These are phyloP conservation scores for Candida ulmi DNA, from an alignment of 805 yeast species.

Conservation along the genomic window DNA sequence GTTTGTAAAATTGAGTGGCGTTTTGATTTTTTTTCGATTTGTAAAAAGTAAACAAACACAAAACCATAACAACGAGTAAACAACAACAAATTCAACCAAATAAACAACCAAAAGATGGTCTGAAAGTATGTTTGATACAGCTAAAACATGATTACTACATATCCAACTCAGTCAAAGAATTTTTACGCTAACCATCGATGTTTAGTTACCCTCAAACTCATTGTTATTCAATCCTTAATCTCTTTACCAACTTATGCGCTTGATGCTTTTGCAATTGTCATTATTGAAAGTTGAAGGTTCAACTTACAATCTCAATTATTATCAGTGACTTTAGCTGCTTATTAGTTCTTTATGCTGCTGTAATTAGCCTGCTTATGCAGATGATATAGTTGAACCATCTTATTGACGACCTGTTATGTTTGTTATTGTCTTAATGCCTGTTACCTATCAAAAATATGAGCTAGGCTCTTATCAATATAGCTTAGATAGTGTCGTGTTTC, in stretches of 20 bases:
- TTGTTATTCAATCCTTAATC: conserved; percentile 42
- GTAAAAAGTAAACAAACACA: too few relatives aligned
- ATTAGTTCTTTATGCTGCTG: conserved; percentile 19
- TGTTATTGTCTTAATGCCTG: conserved; percentile 33
- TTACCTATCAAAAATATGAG: conserved; percentile 4
- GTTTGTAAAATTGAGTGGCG: too few relatives aligned
- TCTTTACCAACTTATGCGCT: conserved; percentile 45
- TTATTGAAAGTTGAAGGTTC: conserved; percentile 48
- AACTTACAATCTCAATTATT: conserved; percentile 5
- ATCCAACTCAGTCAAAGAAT: too few relatives aligned
- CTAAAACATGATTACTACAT: too few relatives aligned
- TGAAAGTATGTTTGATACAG: too few relatives aligned
- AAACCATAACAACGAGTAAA: too few relatives aligned
- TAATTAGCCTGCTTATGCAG: conserved; percentile 30
- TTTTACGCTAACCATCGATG: too few relatives aligned
- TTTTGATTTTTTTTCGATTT: too few relatives aligned
- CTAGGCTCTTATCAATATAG: conserved; percentile 6
- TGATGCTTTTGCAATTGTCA: conserved; percentile 46
- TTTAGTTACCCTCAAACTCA: conserved; percentile 33
- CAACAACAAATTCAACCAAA: too few relatives aligned
- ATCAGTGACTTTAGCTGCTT: conserved; percentile 45
- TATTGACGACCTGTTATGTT: conserved; percentile 24
- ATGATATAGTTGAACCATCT: conserved; percentile 16
- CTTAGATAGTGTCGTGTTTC: conserved; percentile 33
- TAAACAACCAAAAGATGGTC: too few relatives aligned